These are phyloP conservation scores for Artemisia tridentata DNA, from an alignment of 129 eudicot species.

Conservation along the genomic window DNA sequence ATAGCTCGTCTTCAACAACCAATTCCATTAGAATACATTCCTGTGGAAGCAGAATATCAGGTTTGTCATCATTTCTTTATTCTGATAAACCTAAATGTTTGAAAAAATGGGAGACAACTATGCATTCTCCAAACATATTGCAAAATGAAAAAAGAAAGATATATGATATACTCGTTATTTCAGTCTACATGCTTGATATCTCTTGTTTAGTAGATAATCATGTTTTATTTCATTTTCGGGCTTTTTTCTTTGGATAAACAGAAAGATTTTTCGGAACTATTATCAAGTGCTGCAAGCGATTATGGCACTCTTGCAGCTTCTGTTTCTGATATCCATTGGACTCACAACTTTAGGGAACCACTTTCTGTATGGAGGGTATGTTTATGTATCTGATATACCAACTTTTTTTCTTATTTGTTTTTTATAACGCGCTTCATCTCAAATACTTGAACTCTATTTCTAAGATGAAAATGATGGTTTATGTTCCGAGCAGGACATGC, in stretches of 20 bases:
- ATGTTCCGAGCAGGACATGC: slow-evolving; percentile 66
- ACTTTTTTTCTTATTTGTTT: not conserved
- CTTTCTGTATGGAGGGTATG: slow-evolving; percentile 93
- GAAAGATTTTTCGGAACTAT: slow-evolving; percentile 86
- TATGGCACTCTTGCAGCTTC: slow-evolving; percentile 78
- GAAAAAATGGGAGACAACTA: not conserved
- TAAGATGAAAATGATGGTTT: not conserved
- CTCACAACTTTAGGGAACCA: slow-evolving; percentile 81
- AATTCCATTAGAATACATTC: slow-evolving; percentile 77
- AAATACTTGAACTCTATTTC: too few species aligned
- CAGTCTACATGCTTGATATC: not conserved
- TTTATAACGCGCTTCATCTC: too few species aligned
- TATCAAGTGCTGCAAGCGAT: slow-evolving; percentile 85
- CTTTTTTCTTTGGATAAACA: slow-evolving; percentile 38
- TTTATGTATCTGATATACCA: not conserved
- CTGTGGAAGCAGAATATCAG: slow-evolving; percentile 98
- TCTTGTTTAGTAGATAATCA: not conserved
- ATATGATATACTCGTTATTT: not conserved
- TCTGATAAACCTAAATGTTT: not conserved
- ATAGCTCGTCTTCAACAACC: slow-evolving; percentile 96
- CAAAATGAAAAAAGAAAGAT: not conserved
- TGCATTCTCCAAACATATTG: not conserved
- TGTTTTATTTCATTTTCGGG: not conserved
- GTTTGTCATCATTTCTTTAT: slow-evolving; percentile 29
- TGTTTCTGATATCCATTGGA: slow-evolving; percentile 86